Evolutionary conservation across 306 rosid species (phyloP), one percentile per base, ranked within the genome.

Genomic region (Quercus parvula): DNA sequence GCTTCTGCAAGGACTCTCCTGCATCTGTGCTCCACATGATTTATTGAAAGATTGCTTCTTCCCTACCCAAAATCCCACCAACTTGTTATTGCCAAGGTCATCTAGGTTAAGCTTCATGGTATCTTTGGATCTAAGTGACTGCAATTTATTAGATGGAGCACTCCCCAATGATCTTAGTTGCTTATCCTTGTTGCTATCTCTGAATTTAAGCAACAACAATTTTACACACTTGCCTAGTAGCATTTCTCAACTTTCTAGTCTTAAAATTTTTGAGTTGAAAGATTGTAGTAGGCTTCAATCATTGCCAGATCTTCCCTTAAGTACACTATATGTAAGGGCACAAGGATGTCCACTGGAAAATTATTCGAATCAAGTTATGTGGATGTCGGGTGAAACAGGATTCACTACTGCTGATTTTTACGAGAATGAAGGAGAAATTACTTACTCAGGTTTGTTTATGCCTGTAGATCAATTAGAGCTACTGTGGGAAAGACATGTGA

Each of bases 151-250:
- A 41, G 57, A 69, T 13, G 33, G 46, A 52, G 71, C 49, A 9
- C 22, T 78, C 66, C 77, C 75, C 1, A 2, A 8, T 0, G 70
- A 75, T 62, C 71, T 83, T 4, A 7, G 24, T n/a, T 17, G 46
- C 46, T 52, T 83, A 78, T 70, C 80, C 3, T 83, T 63, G 1
- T 28, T 83, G 62, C 55, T 55, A 35, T 74, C 8, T 13, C 41
- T 78, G 11, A 59, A 35, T 17, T 51, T 79, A 31, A 78, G 83
- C 49, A 76, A 74, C 41, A 83, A 83, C 24, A n/a, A 56, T n/a
- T 19, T 19, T 59, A 67, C 72, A 19, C 12, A 15, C 10, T 14
- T 33, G 20, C 78, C 80, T 12, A 3, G 55, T 33, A 49, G 75
- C 63, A 33, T 83, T 13, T 49, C 77, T 61, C 46, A 38, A 30